Evolutionary conservation across 129 eudicot genomes (phyloP).

Genomic region (Silybum marianum): DNA sequence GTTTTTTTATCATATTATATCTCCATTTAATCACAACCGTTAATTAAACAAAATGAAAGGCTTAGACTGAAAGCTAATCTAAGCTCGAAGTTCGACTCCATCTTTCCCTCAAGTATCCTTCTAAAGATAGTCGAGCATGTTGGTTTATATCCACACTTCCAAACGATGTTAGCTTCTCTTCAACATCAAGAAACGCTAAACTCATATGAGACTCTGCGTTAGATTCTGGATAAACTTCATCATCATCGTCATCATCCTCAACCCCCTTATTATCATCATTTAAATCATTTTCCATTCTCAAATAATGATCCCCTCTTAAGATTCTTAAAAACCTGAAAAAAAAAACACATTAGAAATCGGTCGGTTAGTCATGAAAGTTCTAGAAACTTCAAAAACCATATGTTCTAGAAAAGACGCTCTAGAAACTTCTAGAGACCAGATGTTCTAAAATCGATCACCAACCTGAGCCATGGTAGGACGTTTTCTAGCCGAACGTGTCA

Average conservation of each 20-base stretch:
- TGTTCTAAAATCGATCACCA: neutral
- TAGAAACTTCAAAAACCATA: neutral
- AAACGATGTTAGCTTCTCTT: constrained; percentile 54
- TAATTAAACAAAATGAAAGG: no score
- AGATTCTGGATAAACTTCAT: constrained; percentile 87
- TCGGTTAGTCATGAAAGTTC: neutral
- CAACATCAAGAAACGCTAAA: constrained; percentile 69
- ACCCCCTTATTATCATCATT: constrained; percentile 30
- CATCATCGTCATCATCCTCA: constrained; percentile 27
- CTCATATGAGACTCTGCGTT: constrained; percentile 74
- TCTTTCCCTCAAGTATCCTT: constrained; percentile 73
- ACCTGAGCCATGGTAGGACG: constrained; percentile 95
- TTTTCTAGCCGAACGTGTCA: constrained; percentile 71
- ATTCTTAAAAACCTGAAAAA: constrained; percentile 49
- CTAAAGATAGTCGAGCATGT: constrained; percentile 51
- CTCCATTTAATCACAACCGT: no score
- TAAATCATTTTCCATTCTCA: constrained; percentile 32
- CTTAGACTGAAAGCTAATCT: constrained; percentile 37
- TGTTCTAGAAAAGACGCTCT: neutral
- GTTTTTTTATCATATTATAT: no score
- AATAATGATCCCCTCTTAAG: constrained; percentile 57
- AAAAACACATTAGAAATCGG: neutral
- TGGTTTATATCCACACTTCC: constrained; percentile 55
- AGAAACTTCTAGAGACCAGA: neutral
- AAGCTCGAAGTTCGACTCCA: constrained; percentile 76